Evolutionary conservation across 1,139 yeast genomes (phyloP), one percentile per base, ranked within the genome.

Genomic region (Suhomyces choctaworum): DNA sequence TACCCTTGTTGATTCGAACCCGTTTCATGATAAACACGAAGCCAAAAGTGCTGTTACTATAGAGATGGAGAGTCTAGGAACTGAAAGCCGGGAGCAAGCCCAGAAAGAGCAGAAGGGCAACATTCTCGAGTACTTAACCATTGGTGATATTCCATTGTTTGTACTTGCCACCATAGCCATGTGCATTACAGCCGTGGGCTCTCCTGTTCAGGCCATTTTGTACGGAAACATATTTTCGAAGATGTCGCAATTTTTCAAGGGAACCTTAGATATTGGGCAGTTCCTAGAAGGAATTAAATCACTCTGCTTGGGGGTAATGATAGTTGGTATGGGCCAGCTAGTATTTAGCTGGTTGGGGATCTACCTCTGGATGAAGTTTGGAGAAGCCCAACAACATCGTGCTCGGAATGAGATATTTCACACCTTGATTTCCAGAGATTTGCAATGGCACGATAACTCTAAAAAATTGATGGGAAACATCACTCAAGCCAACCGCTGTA

Each of bases 401-500:
- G 81, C 85, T 0, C 65, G 96, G 34, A 37, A 43, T 1, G 38
- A 42, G 6, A 46, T 84, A 5, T 69, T 72, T 31, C 39, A 48
- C 1, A 54, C 64, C 2, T 56, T 78, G 19, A 44, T 77, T 22
- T 36, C 47, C 1, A 66, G 66, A 39, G 54, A 67, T 0, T 51
- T 77, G 13, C 57, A 58, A 27, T 82, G 87, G 92, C 80, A 76
- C 51, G 96, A 88, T 41, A 48, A 50, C 2, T 68, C 70, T 32
- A 58, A 62, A 4, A 72, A 75, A 32, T 46, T 83, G 1, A 67
- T 77, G 54, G 95, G 95, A 7, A 74, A 77, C 17, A 48, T 84
- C 5, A 69, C 82, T 5, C 88, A 81, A 50, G 60, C 78, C 5
- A 82, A 83, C 56, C 62, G 96, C 45, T 82, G 94, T 46, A 70